phyloP scores from a whole-genome alignment of 179 eudicot species.

The Patellifolia procumbens region DNA sequence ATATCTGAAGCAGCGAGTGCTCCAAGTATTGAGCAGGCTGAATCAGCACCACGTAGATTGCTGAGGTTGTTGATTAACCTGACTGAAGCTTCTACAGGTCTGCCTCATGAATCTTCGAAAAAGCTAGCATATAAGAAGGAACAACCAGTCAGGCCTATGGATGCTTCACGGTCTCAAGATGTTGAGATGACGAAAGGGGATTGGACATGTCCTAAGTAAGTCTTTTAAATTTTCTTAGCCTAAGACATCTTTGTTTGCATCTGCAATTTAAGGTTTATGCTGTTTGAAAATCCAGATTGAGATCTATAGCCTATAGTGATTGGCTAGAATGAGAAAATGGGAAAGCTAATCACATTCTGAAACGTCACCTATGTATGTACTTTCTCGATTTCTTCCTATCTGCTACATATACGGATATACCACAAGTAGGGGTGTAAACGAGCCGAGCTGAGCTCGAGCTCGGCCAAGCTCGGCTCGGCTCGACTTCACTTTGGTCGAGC shows the following conservation, averaged over 20 bases:
- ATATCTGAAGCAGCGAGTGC: constrained; percentile 46
- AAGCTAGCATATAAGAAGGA: constrained; percentile 33
- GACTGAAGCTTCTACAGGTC: constrained; percentile 48
- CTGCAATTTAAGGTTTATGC: neutral
- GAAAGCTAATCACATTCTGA: neutral
- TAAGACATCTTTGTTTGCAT: neutral
- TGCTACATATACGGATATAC: too few species aligned
- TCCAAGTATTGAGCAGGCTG: constrained; percentile 48
- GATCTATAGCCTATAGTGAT: neutral
- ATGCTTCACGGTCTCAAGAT: constrained; percentile 30
- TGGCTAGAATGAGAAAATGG: neutral
- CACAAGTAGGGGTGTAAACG: too few species aligned
- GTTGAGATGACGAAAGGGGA: constrained; percentile 54
- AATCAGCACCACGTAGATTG: constrained; percentile 70
- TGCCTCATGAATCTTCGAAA: constrained; percentile 38
- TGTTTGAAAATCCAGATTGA: neutral
- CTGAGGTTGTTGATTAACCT: constrained; percentile 58
- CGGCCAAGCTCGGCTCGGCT: too few species aligned
- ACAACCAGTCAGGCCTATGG: constrained; percentile 16
- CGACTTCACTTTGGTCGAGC: too few species aligned
- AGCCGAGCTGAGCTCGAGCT: too few species aligned
- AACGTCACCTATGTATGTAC: neutral
- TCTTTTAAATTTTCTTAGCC: constrained; percentile 7
- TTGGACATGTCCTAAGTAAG: constrained; percentile 79
- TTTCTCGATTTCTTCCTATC: too few species aligned